A percentile compares a stretch with the other conserved stretches of the same genome.
Conservation (phyloP, 148 eudicot genomes). For the Oxyria digyna region DNA sequence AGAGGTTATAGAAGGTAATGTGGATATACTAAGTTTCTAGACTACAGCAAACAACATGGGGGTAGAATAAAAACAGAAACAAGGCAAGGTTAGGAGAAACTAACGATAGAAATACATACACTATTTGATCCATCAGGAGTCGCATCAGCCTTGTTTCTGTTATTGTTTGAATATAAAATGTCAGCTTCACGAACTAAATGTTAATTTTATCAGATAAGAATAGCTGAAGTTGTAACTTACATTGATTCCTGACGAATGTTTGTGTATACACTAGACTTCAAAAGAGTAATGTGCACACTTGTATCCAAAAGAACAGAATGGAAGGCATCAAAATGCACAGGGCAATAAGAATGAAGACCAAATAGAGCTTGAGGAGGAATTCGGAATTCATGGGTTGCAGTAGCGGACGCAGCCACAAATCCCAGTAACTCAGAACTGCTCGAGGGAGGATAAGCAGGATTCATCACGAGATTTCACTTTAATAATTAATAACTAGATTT, state of each 20-base stretch:
- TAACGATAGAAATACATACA: constrained; percentile 31
- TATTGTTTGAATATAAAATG: constrained; percentile 11
- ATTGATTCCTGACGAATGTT: constrained; percentile 58
- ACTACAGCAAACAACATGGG: not conserved
- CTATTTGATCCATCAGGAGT: constrained; percentile 28
- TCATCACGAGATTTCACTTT: not conserved
- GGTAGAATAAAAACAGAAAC: not conserved
- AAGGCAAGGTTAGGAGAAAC: not conserved
- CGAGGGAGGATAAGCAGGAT: constrained; percentile 10
- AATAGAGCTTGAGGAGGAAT: constrained; percentile 87
- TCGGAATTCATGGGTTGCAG: constrained; percentile 91
- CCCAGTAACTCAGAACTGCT: constrained; percentile 63
- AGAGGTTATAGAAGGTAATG: not conserved
- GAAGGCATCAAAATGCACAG: constrained; percentile 89
- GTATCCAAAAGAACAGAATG: constrained; percentile 85
- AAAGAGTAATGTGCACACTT: constrained; percentile 58
- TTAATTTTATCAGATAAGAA: not conserved
- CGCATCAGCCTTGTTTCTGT: constrained; percentile 19
- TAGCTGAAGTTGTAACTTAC: constrained; percentile 42
- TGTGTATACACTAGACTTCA: constrained; percentile 39
- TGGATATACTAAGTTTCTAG: not conserved
- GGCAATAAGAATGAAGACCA: constrained; percentile 92
- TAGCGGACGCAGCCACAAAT: constrained; percentile 51
- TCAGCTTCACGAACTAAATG: not conserved
- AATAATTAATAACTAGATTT: not conserved